Percentiles rank a stretch among this genome's conserved stretches.
These are phyloP conservation scores for Naematelia aurantialba DNA, from an alignment of 768 basidiomycete species.

Conservation along the genomic window DNA sequence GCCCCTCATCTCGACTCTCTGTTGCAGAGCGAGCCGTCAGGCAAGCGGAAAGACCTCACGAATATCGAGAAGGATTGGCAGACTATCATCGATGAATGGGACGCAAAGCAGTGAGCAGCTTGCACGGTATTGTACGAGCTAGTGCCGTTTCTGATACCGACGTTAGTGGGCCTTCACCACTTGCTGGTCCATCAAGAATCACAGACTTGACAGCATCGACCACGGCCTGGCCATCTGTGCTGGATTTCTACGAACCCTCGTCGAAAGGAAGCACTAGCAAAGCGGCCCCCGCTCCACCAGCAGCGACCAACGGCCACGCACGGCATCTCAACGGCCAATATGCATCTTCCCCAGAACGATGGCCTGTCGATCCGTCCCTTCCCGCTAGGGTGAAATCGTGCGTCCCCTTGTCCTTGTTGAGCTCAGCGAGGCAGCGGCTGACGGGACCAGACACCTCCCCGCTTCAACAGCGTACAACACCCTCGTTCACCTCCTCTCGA, in stretches of 20 bases:
- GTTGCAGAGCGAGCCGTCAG: not conserved
- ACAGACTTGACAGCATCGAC: not conserved
- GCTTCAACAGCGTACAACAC: conserved; percentile 23
- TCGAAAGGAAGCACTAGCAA: not conserved
- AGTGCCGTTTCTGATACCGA: not conserved
- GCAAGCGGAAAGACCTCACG: not conserved
- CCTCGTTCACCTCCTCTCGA: conserved; percentile 29
- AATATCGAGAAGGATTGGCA: not conserved
- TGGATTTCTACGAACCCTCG: conserved; percentile 5
- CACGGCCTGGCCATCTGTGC: conserved; percentile 8
- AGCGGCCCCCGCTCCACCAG: not conserved
- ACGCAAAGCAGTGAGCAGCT: not conserved
- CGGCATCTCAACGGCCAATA: not conserved
- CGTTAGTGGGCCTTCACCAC: not conserved
- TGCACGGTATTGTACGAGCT: not conserved
- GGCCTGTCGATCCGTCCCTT: not conserved
- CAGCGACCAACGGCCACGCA: not conserved
- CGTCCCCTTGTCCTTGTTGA: not conserved
- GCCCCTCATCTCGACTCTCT: not conserved
- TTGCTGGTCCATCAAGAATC: not conserved
- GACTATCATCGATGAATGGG: not conserved
- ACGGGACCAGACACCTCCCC: conserved; percentile 32
- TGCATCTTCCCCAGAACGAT: not conserved
- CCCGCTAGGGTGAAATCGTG: not conserved
- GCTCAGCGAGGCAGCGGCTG: conserved; percentile 1